Evolutionary conservation across 2,329 filamentous ascomycete genomes (phyloP), one percentile per base, ranked within the genome.

Genomic region (Calonectria crousiana): DNA sequence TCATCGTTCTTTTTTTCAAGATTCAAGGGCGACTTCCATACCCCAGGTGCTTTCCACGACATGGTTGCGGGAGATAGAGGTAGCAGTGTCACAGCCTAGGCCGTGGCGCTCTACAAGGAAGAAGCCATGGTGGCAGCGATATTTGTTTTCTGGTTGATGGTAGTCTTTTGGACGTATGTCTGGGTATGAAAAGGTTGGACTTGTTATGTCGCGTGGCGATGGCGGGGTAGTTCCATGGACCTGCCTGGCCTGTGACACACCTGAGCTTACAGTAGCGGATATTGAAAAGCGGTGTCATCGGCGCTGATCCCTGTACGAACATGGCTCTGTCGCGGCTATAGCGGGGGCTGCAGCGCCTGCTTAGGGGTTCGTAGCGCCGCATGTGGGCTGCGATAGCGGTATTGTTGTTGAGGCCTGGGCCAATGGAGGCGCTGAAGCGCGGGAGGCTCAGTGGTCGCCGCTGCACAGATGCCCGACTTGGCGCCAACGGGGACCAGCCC

Each of bases 81-180:
- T 76, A 85, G 56, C 41, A 86, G 83, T 80, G 82, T 83, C 87
- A 90, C 89, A 90, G 89, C 89, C 85, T 84, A 84, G 83, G 89
- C 89, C 85, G 89, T 83, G 86, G 85, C 84, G 82, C 81, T 85
- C 86, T 87, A 90, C 84, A 85, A 83, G 83, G 83, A 84, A 80
- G 82, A 84, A 83, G 84, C 86, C 89, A 91, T 90, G 67, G 69
- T 75, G 72, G 71, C 74, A 36, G 28, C 23, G 73, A 71, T 74
- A 73, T 64, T 67, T 44, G 68, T 66, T 75, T 69, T 32, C 70
- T 71, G 58, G 64, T 70, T 66, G 71, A 73, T 67, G 72, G 32
- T 30, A 72, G 69, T n/a, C 23, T 73, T 73, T 71, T 74, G 53
- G 67, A 71, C 49, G 53, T 67, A 76, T 74, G 67, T 32, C 41